These are phyloP conservation scores for Paraglomus occultum DNA, from an alignment of 192 early-diverging fungal species.

Conservation along the genomic window DNA sequence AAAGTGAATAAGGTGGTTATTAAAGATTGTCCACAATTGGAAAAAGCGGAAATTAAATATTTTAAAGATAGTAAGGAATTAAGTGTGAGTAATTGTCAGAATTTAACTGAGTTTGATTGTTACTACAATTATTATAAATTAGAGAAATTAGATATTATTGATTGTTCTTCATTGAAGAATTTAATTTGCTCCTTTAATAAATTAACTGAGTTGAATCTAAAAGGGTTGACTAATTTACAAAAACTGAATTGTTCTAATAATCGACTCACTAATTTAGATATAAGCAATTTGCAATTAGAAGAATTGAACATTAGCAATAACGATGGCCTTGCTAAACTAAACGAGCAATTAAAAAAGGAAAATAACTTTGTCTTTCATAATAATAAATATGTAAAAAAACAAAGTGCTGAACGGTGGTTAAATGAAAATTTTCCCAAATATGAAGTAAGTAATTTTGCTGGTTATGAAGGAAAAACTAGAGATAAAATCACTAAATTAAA, in stretches of 20 bases:
- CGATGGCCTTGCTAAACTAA: neutral
- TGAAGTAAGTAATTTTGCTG: neutral
- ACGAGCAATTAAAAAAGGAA: neutral
- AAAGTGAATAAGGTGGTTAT: too few relatives aligned
- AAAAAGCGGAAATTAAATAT: neutral
- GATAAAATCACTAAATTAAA: neutral
- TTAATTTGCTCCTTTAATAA: neutral
- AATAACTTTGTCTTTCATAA: neutral
- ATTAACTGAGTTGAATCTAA: slow-evolving; percentile 6
- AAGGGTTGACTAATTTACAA: neutral
- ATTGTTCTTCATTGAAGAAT: neutral
- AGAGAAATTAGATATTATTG: neutral
- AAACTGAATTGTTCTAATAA: neutral
- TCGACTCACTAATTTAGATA: slow-evolving; percentile 1
- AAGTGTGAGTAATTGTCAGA: neutral
- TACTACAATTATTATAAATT: neutral
- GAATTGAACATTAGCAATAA: neutral
- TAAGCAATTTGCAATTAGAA: neutral
- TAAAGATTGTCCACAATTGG: neutral
- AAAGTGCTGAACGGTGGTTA: neutral
- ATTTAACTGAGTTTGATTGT: slow-evolving; percentile 5
- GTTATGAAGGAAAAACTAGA: slow-evolving; percentile 2
- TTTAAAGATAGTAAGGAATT: neutral
- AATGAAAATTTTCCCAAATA: neutral
- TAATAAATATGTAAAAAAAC: neutral